phyloP scores from a whole-genome alignment of 331 rosid genomes.

The Prunus yedoensis region DNA sequence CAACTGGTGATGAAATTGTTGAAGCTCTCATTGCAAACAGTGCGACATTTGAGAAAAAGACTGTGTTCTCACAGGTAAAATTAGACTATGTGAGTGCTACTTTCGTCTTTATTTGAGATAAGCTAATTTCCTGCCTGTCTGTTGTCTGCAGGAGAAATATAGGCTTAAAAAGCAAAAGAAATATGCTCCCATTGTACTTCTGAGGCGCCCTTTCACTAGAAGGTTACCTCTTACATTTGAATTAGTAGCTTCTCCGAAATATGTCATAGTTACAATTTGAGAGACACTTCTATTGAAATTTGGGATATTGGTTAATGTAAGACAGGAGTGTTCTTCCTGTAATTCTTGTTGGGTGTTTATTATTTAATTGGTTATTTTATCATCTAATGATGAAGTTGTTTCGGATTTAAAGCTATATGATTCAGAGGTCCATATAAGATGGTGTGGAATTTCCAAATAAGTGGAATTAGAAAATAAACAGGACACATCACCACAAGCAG shows the following conservation, averaged over 20 bases:
- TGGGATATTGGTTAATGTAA: not conserved
- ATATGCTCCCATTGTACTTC: slow-evolving; percentile 84
- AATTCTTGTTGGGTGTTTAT: no score
- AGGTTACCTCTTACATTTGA: slow-evolving; percentile 42
- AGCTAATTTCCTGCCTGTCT: slow-evolving; percentile 9
- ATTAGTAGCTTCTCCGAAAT: not conserved
- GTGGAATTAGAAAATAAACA: no score
- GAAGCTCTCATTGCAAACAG: slow-evolving; percentile 92
- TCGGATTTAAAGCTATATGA: no score
- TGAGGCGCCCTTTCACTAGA: slow-evolving; percentile 82
- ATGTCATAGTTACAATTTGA: not conserved
- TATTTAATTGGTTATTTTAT: no score
- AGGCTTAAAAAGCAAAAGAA: slow-evolving; percentile 91
- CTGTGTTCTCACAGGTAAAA: slow-evolving; percentile 86
- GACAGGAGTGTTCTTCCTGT: not conserved
- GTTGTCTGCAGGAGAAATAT: slow-evolving; percentile 76
- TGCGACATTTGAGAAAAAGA: slow-evolving; percentile 90
- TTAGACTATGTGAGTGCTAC: slow-evolving; percentile 12
- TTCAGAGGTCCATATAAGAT: no score
- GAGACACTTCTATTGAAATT: not conserved
- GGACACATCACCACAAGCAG: no score
- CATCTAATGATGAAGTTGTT: no score
- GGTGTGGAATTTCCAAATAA: no score
- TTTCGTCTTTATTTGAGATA: slow-evolving; percentile 10
- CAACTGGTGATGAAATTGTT: slow-evolving; percentile 82